These are phyloP conservation scores for Lycium barbarum DNA, from an alignment of 257 asterid species.

Conservation along the genomic window DNA sequence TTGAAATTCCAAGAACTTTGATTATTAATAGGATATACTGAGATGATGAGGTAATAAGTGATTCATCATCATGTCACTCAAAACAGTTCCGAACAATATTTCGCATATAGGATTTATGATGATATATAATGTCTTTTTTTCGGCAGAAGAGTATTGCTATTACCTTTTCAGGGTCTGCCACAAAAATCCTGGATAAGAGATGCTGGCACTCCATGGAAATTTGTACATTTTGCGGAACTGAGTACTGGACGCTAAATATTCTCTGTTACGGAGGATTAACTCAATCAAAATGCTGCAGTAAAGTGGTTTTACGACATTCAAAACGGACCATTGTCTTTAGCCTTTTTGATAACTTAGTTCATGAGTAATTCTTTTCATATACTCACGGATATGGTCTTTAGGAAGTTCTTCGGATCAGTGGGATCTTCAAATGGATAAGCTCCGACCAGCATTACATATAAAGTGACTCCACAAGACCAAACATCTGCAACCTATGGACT, in stretches of 20 bases:
- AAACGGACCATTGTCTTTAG: not conserved
- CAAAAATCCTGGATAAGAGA: slow-evolving; percentile 43
- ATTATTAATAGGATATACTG: not conserved
- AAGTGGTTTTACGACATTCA: not conserved
- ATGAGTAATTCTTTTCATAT: not conserved
- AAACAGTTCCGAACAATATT: not conserved
- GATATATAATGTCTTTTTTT: not conserved
- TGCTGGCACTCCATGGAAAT: slow-evolving; percentile 43
- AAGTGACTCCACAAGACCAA: slow-evolving; percentile 56
- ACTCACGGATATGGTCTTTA: slow-evolving; percentile 43
- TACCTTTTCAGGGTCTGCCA: slow-evolving; percentile 48
- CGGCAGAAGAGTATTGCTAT: not conserved
- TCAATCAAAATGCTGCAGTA: slow-evolving; percentile 24
- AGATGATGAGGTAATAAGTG: not conserved
- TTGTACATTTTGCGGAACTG: slow-evolving; percentile 40
- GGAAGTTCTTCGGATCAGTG: slow-evolving; percentile 44
- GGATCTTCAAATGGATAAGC: slow-evolving; percentile 51
- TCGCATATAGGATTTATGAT: not conserved
- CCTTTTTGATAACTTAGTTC: too few species aligned
- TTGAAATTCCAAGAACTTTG: not conserved
- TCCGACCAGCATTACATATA: slow-evolving; percentile 49
- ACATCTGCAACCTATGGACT: slow-evolving; percentile 47
- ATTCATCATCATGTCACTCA: not conserved
- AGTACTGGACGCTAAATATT: slow-evolving; percentile 44
- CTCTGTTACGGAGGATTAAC: slow-evolving; percentile 36